Evolutionary conservation across 768 basidiomycete species (phyloP).

Genomic region (Sarcodon sp.): DNA sequence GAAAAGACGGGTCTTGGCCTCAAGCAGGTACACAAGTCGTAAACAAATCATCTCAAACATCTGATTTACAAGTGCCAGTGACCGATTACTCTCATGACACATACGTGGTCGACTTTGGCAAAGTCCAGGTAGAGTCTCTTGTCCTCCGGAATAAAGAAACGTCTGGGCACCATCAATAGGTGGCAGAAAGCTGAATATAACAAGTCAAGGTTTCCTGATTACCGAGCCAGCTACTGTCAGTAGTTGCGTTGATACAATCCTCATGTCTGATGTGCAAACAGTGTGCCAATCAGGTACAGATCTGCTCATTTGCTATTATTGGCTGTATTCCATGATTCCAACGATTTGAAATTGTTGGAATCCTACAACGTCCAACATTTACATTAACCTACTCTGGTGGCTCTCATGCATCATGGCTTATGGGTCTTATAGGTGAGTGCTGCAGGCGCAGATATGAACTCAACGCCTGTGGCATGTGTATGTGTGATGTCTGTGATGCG

Average conservation of each 20-base stretch:
- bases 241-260: too few species aligned
- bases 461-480: neutral
- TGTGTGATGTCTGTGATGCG: neutral
- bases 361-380: neutral
- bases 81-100: neutral
- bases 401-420: neutral
- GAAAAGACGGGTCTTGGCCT: too few species aligned
- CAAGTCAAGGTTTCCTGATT: too few species aligned
- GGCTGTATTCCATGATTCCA: neutral
- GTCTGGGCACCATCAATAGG: too few species aligned
- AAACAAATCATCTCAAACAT: neutral
- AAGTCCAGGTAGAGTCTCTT: neutral
- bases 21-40: neutral
- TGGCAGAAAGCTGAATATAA: too few species aligned
- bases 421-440: neutral
- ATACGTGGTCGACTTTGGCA: neutral
- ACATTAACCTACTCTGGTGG: neutral
- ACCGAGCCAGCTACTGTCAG: too few species aligned
- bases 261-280: too few species aligned
- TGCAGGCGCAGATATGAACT: neutral
- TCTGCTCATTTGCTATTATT: too few species aligned
- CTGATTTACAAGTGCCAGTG: neutral
- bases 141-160: neutral
- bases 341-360: neutral
- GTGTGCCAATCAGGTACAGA: too few species aligned